Evolutionary conservation across 305 asterid species (phyloP).

Genomic region (Rubia tinctorum): DNA sequence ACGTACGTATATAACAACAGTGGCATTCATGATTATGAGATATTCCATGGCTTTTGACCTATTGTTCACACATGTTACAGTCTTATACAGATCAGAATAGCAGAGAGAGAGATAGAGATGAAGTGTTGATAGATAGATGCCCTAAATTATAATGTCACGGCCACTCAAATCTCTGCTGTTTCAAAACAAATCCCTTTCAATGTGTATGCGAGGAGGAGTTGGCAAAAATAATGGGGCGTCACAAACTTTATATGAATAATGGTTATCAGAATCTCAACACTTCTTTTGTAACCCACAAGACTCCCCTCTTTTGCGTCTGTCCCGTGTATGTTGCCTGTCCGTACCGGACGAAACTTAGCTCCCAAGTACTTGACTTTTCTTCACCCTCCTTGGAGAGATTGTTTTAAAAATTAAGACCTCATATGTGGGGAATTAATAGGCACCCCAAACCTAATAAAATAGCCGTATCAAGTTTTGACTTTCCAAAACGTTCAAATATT

Average conservation of each 20-base stretch:
- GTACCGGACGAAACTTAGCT: slow-evolving; percentile 26
- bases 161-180: slow-evolving; percentile 19
- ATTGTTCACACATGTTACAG: not conserved
- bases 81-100: not conserved
- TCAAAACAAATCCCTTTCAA: slow-evolving; percentile 18
- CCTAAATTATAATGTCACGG: slow-evolving; percentile 11
- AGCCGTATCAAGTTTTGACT: too few relatives aligned
- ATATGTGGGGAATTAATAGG: too few relatives aligned
- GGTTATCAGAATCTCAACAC: slow-evolving; percentile 36
- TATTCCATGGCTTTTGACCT: too few relatives aligned
- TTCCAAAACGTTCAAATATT: too few relatives aligned
- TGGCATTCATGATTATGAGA: too few relatives aligned
- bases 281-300: slow-evolving; percentile 42
- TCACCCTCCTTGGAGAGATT: not conserved
- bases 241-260: slow-evolving; percentile 20
- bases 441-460: too few relatives aligned
- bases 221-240: slow-evolving; percentile 17
- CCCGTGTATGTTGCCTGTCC: slow-evolving; percentile 14
- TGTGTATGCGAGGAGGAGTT: slow-evolving; percentile 12
- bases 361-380: slow-evolving; percentile 36
- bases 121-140: slow-evolving; percentile 3
- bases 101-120: slow-evolving; percentile 8
- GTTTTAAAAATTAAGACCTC: slow-evolving; percentile 17
- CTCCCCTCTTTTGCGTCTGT: slow-evolving; percentile 17
- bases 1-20: too few relatives aligned